Evolutionary conservation across 2,329 filamentous ascomycete species (phyloP).

Genomic region (Fusarium clavum): DNA sequence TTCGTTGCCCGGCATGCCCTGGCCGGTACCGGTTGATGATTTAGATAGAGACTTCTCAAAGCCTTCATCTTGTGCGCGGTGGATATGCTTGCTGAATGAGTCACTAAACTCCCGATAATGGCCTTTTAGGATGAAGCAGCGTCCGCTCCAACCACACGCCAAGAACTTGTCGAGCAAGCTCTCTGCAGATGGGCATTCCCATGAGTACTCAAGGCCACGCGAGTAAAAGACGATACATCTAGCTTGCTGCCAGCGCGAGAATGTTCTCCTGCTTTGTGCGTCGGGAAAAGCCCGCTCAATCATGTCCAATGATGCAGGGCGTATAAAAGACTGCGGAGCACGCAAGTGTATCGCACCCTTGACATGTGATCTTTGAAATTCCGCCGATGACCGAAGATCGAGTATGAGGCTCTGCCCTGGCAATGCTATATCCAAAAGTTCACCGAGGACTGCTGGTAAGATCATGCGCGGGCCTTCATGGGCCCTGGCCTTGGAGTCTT

Average conservation of each 20-base stretch:
- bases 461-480: slow-evolving; percentile 59
- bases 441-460: slow-evolving; percentile 62
- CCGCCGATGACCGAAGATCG: slow-evolving; percentile 60
- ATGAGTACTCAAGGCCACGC: slow-evolving; percentile 60
- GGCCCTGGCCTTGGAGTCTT: slow-evolving; percentile 49
- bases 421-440: slow-evolving; percentile 62
- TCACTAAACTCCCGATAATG: slow-evolving; percentile 67
- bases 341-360: slow-evolving; percentile 64
- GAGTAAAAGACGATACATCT: slow-evolving; percentile 66
- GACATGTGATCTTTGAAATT: slow-evolving; percentile 65
- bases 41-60: slow-evolving; percentile 50
- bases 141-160: slow-evolving; percentile 61
- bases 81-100: slow-evolving; percentile 64
- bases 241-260: slow-evolving; percentile 60
- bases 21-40: slow-evolving; percentile 16
- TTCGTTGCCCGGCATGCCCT: slow-evolving; percentile 47
- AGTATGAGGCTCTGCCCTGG: slow-evolving; percentile 60
- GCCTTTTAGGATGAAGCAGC: slow-evolving; percentile 66
- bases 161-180: slow-evolving; percentile 59
- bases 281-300: slow-evolving; percentile 63
- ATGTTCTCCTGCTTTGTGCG: slow-evolving; percentile 59
- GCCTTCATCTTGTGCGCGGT: slow-evolving; percentile 56
- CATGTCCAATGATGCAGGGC: slow-evolving; percentile 61
- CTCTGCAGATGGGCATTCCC: slow-evolving; percentile 64
- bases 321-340: slow-evolving; percentile 61